These are phyloP conservation scores for Limtongozyma cylindracea DNA, from an alignment of 805 yeast species.

Conservation along the genomic window DNA sequence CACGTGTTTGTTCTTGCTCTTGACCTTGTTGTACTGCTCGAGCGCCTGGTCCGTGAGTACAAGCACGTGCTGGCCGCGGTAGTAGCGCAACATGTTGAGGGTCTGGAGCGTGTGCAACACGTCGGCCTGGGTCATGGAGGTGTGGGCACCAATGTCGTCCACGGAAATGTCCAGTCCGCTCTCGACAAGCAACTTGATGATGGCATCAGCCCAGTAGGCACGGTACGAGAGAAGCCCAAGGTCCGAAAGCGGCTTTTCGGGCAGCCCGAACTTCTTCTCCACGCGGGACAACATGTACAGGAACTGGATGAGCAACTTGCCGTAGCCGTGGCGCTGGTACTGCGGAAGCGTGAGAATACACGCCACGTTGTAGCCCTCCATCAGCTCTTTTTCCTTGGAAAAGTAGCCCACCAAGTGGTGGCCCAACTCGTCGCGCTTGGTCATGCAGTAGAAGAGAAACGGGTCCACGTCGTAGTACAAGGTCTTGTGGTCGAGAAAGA, in stretches of 20 bases:
- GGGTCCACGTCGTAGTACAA: slow-evolving; percentile 97
- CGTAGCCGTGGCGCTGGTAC: slow-evolving; percentile 88
- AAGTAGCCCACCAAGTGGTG: slow-evolving; percentile 94
- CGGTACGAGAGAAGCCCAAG: slow-evolving; percentile 81
- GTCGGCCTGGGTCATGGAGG: slow-evolving; percentile 94
- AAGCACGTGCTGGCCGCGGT: slow-evolving; percentile 83
- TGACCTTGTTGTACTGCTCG: slow-evolving; percentile 30
- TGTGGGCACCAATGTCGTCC: slow-evolving; percentile 66
- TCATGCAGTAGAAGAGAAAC: slow-evolving; percentile 88
- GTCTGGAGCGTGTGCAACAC: slow-evolving; percentile 85
- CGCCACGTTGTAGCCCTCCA: slow-evolving; percentile 88
- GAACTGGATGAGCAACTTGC: slow-evolving; percentile 76
- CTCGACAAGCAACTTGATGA: slow-evolving; percentile 51
- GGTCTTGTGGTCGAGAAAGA: slow-evolving; percentile 89
- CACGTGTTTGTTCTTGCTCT: slow-evolving; percentile 48
- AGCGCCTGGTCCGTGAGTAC: slow-evolving; percentile 69
- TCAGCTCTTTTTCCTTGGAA: slow-evolving; percentile 90
- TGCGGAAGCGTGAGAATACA: slow-evolving; percentile 93
- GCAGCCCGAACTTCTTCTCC: slow-evolving; percentile 85
- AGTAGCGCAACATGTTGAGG: slow-evolving; percentile 68
- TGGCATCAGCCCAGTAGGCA: slow-evolving; percentile 89
- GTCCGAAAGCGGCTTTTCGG: slow-evolving; percentile 93
- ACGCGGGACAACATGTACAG: slow-evolving; percentile 75
- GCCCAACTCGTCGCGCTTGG: slow-evolving; percentile 67
- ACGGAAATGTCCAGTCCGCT: slow-evolving; percentile 40